Conservation (phyloP, 139 green algal genomes). For the Dunaliella primolecta region DNA sequence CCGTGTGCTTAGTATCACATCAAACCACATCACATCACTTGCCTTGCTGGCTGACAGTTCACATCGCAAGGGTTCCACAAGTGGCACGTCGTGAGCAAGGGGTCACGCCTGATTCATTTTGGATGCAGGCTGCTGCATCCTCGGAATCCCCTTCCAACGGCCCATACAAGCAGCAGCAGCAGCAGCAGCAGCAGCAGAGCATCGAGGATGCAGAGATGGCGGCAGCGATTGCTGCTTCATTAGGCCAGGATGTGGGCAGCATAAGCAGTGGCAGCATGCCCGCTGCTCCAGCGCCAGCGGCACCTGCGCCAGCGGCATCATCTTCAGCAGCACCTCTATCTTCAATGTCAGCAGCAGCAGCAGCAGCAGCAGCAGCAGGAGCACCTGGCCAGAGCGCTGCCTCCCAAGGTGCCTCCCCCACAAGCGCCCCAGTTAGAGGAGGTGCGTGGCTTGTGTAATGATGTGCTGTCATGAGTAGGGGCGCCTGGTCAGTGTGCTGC, state of each 20-base stretch:
- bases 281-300: neutral
- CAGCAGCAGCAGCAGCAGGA: neutral
- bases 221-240: conserved; percentile 68
- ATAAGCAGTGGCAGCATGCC: neutral
- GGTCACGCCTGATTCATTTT: too few species aligned
- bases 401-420: neutral
- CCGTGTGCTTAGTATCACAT: too few species aligned
- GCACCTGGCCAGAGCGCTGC: neutral
- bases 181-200: conserved; percentile 13
- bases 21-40: too few species aligned
- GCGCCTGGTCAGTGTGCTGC: neutral
- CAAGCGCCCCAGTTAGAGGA: neutral
- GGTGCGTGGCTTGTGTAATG: too few species aligned
- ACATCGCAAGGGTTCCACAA: too few species aligned
- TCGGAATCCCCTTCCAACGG: too few species aligned
- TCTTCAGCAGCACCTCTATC: too few species aligned
- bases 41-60: too few species aligned
- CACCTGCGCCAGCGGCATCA: neutral
- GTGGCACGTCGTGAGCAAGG: too few species aligned
- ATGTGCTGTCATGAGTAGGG: neutral
- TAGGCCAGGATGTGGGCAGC: conserved; percentile 38
- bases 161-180: too few species aligned
- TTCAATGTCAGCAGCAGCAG: neutral
- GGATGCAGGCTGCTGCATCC: too few species aligned
- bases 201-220: conserved; percentile 72